Percentiles rank a stretch among this genome's conserved stretches.
Evolutionary conservation across 225 moss, liverwort and hornwort genomes (phyloP).

Genomic region (Marchantia paleacea): DNA sequence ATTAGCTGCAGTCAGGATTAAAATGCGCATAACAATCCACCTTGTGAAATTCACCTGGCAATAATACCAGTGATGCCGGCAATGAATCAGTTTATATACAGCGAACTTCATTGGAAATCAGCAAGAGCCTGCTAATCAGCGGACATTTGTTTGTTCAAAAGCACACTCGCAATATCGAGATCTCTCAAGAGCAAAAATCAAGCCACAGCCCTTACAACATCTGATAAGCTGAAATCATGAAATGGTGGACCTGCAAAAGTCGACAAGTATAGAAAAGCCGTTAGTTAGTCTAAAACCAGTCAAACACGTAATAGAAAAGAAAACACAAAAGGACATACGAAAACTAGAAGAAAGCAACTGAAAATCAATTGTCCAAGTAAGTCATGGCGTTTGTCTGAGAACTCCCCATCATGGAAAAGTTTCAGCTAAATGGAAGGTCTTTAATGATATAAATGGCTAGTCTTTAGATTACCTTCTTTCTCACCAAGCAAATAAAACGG

Average conservation of each 20-base stretch:
- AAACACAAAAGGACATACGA: background rate
- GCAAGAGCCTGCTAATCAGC: background rate
- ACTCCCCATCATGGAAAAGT: too few relatives aligned
- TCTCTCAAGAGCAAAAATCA: background rate
- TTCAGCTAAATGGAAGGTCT: too few relatives aligned
- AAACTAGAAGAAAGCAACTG: background rate
- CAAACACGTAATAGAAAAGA: background rate
- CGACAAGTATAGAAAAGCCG: background rate
- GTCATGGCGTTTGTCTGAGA: too few relatives aligned
- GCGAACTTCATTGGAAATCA: background rate
- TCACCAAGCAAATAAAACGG: slow-evolving; percentile 92
- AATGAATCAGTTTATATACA: background rate
- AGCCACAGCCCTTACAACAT: slow-evolving; percentile 56
- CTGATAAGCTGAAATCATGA: slow-evolving; percentile 79
- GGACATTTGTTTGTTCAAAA: background rate
- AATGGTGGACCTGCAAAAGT: slow-evolving; percentile 75
- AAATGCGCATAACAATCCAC: background rate
- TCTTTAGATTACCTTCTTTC: slow-evolving; percentile 56
- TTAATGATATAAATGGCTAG: too few relatives aligned
- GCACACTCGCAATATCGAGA: too few relatives aligned
- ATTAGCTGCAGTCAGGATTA: background rate
- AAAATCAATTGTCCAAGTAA: too few relatives aligned
- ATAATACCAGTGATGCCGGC: background rate
- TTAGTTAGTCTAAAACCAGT: background rate
- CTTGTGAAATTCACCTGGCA: background rate